Evolutionary conservation across 2,329 filamentous ascomycete genomes (phyloP).

Genomic region (Fusarium musae): DNA sequence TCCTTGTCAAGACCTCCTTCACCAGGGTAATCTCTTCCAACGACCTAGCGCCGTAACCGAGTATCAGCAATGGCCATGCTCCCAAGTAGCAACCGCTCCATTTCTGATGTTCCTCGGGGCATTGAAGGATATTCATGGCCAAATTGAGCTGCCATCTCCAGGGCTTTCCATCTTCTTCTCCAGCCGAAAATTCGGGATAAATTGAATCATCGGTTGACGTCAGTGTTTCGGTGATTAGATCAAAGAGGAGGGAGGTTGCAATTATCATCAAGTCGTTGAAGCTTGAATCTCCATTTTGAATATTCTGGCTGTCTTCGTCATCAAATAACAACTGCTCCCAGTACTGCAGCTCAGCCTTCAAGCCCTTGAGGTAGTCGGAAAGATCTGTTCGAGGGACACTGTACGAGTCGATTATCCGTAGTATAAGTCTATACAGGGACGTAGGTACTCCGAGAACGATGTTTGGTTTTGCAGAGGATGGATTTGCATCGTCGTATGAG

Average conservation of each 20-base stretch:
- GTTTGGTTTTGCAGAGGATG: neutral
- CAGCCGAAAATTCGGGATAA: accelerated
- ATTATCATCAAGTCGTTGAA: neutral
- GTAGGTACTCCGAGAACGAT: neutral
- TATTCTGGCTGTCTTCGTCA: neutral
- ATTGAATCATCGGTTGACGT: accelerated
- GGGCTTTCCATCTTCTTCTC: neutral
- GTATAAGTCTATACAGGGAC: neutral
- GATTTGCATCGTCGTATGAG: neutral
- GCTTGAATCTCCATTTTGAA: neutral
- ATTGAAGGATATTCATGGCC: neutral
- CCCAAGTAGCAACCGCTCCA: neutral
- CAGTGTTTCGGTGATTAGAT: neutral
- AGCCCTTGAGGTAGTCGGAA: neutral
- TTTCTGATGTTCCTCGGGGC: neutral
- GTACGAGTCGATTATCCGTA: neutral
- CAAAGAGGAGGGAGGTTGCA: neutral
- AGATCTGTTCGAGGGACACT: neutral
- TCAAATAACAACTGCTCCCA: neutral
- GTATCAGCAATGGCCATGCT: neutral
- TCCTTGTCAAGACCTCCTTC: neutral
- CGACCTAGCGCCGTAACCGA: neutral
- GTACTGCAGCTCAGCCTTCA: neutral
- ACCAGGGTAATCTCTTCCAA: neutral
- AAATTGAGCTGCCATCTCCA: neutral